Evolutionary conservation across 169 alveolate genomes (phyloP).

Genomic region (Cryptosporidium ryanae): DNA sequence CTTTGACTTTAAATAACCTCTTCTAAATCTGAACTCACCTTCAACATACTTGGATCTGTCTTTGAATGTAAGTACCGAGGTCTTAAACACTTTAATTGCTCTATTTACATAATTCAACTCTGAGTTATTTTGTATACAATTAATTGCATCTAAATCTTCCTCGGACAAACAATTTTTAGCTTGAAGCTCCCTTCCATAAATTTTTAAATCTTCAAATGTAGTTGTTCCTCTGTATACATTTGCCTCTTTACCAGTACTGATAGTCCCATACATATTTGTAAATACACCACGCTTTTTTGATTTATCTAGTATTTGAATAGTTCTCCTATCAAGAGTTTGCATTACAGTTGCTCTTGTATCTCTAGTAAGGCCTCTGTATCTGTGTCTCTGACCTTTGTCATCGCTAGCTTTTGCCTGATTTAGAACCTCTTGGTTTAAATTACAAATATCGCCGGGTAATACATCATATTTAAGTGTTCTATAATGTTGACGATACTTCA

Average conservation of each 20-base stretch:
- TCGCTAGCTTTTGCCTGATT: conserved; percentile 71
- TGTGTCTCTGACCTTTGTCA: conserved; percentile 67
- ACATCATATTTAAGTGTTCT: conserved; percentile 51
- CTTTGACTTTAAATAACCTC: conserved; percentile 91
- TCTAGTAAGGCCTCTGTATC: conserved; percentile 87
- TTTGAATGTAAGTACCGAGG: conserved; percentile 97
- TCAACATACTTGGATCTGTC: conserved; percentile 98
- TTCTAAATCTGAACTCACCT: conserved; percentile 98
- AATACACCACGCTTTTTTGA: conserved; percentile 89
- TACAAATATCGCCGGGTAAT: conserved; percentile 61
- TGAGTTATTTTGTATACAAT: conserved; percentile 45
- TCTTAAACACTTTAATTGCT: conserved; percentile 98
- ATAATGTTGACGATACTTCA: not conserved
- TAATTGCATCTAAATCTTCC: conserved; percentile 74
- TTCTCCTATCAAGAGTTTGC: conserved; percentile 95
- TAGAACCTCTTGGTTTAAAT: conserved; percentile 55
- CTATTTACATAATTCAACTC: conserved; percentile 81
- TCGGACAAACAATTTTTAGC: conserved; percentile 75
- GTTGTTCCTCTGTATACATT: conserved; percentile 91
- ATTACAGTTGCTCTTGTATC: conserved; percentile 96
- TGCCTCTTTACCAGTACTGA: conserved; percentile 98
- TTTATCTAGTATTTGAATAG: conserved; percentile 90
- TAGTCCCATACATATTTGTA: conserved; percentile 93
- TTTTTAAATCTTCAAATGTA: conserved; percentile 68
- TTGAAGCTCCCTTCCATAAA: conserved; percentile 33